Evolutionary conservation across 345 rosid species (phyloP).

Genomic region (Heritiera littoralis): DNA sequence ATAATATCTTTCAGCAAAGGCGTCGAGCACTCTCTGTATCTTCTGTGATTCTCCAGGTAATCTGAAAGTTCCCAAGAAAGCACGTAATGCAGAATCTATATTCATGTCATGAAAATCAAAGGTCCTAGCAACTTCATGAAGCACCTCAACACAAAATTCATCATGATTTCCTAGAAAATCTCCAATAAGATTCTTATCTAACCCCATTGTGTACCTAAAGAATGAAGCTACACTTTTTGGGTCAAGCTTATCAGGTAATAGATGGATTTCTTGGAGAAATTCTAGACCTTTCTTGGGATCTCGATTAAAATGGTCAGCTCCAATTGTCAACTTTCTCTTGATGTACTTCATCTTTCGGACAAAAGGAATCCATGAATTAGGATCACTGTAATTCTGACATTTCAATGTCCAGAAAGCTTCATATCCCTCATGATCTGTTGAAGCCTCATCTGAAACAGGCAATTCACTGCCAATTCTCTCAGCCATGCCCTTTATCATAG

Average conservation of each 20-base stretch:
- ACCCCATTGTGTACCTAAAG: slow-evolving; percentile 69
- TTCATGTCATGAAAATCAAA: slow-evolving; percentile 68
- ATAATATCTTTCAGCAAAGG: slow-evolving; percentile 81
- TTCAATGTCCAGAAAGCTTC: slow-evolving; percentile 54
- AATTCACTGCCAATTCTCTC: slow-evolving; percentile 57
- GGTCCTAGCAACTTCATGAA: slow-evolving; percentile 69
- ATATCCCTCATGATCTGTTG: slow-evolving; percentile 42
- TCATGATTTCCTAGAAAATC: slow-evolving; percentile 78
- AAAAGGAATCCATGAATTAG: slow-evolving; percentile 59
- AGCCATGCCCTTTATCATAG: slow-evolving; percentile 60
- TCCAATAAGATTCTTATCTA: slow-evolving; percentile 70
- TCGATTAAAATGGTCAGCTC: slow-evolving; percentile 71
- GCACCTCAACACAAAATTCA: slow-evolving; percentile 70
- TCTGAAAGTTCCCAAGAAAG: slow-evolving; percentile 70
- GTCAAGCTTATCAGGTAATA: slow-evolving; percentile 66
- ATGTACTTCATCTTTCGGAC: slow-evolving; percentile 53
- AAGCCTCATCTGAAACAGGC: slow-evolving; percentile 33
- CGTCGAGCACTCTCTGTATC: slow-evolving; percentile 80
- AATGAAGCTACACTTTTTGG: slow-evolving; percentile 70
- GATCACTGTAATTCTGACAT: slow-evolving; percentile 56
- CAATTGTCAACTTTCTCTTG: slow-evolving; percentile 58
- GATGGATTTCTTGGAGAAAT: slow-evolving; percentile 63
- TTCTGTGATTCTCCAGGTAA: slow-evolving; percentile 83
- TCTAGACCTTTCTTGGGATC: slow-evolving; percentile 70
- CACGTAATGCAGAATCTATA: slow-evolving; percentile 69